These are phyloP conservation scores for Leccinum arenicola DNA, from an alignment of 768 basidiomycete species.

Conservation along the genomic window DNA sequence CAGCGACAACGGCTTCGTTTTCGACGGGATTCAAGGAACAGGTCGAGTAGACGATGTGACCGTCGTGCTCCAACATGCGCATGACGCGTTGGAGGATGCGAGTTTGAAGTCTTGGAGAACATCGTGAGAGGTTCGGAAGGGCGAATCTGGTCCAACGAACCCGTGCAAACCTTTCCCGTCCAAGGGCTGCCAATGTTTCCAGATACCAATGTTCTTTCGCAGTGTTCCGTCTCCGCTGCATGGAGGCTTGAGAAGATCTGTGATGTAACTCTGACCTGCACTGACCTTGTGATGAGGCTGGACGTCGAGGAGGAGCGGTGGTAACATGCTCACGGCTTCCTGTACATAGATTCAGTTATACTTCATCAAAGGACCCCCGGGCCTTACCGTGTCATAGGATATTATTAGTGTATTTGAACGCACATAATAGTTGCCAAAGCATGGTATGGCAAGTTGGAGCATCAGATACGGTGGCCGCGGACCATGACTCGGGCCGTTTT, in stretches of 20 bases:
- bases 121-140: conserved; percentile 3
- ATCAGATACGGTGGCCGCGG: background rate
- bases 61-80: conserved; percentile 76
- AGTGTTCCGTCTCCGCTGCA: conserved; percentile 97
- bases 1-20: conserved; percentile 93
- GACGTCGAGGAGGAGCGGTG: conserved; percentile 93
- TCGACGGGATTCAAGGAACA: conserved; percentile 97
- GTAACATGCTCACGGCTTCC: conserved; percentile 99
- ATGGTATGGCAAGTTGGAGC: background rate
- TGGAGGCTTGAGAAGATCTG: conserved; percentile 40
- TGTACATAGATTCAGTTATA: conserved; percentile 38
- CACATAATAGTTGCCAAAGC: background rate
- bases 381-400: background rate
- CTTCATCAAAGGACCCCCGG: background rate
- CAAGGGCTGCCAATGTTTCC: conserved; percentile 86
- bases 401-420: background rate
- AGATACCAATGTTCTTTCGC: conserved; percentile 92
- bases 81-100: conserved; percentile 92
- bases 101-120: conserved; percentile 68
- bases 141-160: conserved; percentile 41
- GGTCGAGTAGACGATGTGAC: conserved; percentile 95
- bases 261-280: conserved; percentile 3
- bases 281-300: conserved; percentile 81
- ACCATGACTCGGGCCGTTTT: background rate
- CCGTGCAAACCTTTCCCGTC: conserved; percentile 90